Conservation (phyloP, 331 rosid species). For the Ulmus americana region DNA sequence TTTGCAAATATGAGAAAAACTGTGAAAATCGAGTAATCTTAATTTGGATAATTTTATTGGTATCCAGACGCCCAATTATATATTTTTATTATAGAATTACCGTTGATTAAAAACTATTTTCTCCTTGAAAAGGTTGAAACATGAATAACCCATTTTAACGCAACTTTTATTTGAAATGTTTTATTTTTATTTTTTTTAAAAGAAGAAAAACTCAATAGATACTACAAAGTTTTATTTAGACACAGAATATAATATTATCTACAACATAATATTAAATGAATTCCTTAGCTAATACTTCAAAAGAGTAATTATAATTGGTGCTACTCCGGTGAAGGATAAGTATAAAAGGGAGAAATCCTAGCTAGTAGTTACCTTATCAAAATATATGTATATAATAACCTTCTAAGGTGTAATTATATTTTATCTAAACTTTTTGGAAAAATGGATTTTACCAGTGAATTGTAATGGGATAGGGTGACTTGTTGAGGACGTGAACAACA, state of each 20-base stretch:
- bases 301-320: not conserved
- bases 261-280: too few relatives aligned
- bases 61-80: too few relatives aligned
- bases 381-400: not conserved
- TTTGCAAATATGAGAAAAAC: not conserved
- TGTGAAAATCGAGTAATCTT: not conserved
- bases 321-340: not conserved
- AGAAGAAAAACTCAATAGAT: too few relatives aligned
- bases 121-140: too few relatives aligned
- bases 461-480: conserved; percentile 35
- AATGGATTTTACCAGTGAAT: conserved; percentile 34
- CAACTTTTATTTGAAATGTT: too few relatives aligned
- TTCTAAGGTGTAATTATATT: not conserved
- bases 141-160: too few relatives aligned
- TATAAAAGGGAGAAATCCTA: not conserved
- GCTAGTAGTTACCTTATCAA: not conserved
- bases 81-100: too few relatives aligned
- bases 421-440: not conserved
- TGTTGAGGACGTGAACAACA: conserved; percentile 32
- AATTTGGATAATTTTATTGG: not conserved
- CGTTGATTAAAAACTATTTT: too few relatives aligned
- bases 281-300: not conserved
- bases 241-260: too few relatives aligned
- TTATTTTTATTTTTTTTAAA: too few relatives aligned
- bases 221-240: too few relatives aligned